phyloP scores from a whole-genome alignment of 1,139 yeast species.

The Magnusiomyces magnusii region DNA sequence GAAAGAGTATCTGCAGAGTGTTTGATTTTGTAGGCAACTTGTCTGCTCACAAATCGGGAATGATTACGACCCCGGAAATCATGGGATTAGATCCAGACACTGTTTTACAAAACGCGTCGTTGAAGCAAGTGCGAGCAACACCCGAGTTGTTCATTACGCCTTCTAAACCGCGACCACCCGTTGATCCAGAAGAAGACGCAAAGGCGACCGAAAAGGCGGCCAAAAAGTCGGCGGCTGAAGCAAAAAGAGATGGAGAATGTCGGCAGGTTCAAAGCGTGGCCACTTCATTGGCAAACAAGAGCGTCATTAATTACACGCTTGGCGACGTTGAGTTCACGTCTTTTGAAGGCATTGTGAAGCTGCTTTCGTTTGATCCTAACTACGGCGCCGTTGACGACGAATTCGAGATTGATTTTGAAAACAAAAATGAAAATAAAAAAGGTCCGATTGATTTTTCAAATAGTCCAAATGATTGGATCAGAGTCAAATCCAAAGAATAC shows the following conservation, averaged over 20 bases:
- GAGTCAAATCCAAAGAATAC: background rate
- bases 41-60: conserved; percentile 41
- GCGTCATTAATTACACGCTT: background rate
- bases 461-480: background rate
- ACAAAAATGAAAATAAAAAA: too few relatives aligned
- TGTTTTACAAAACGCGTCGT: conserved; percentile 7
- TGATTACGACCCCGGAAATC: conserved; percentile 55
- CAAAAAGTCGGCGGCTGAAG: background rate
- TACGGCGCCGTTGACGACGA: too few relatives aligned
- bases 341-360: background rate
- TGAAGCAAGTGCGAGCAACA: background rate
- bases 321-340: background rate
- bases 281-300: background rate
- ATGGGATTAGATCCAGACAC: conserved; percentile 41
- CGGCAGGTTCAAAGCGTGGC: background rate
- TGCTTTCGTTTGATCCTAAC: background rate
- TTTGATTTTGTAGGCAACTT: conserved; percentile 65
- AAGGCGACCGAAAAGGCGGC: background rate
- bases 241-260: background rate
- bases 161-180: background rate
- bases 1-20: conserved; percentile 62
- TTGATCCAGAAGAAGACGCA: background rate
- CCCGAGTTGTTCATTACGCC: background rate
- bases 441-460: background rate
- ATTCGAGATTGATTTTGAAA: too few relatives aligned